These are phyloP conservation scores for Nymphaea thermarum DNA, from an alignment of 164 flowering plant species.

Conservation along the genomic window DNA sequence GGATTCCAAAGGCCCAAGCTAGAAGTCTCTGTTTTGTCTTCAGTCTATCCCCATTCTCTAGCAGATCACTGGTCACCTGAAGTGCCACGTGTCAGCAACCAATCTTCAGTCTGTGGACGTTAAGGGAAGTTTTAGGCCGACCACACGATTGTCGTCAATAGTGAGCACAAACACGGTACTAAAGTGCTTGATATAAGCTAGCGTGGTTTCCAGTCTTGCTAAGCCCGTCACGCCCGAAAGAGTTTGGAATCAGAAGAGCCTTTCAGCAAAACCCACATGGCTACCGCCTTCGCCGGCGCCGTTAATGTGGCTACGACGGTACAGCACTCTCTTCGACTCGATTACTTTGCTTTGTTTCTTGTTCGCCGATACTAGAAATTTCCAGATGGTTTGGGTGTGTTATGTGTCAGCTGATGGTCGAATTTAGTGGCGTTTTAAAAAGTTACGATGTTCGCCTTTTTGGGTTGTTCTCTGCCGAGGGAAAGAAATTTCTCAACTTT, in stretches of 20 bases:
- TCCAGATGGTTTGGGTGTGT: too few relatives aligned
- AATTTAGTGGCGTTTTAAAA: background rate
- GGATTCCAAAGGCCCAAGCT: background rate
- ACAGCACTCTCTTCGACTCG: constrained; percentile 8
- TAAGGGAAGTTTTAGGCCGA: constrained; percentile 10
- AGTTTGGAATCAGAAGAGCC: background rate
- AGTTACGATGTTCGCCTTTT: too few relatives aligned
- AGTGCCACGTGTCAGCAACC: constrained; percentile 20
- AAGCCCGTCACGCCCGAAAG: background rate
- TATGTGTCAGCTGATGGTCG: background rate
- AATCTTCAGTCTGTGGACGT: constrained; percentile 34
- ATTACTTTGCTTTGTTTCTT: background rate
- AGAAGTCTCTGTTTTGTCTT: background rate
- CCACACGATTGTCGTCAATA: constrained; percentile 6
- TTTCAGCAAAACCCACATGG: constrained; percentile 11
- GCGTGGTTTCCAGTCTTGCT: background rate
- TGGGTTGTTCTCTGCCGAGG: too few relatives aligned
- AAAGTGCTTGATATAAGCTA: constrained; percentile 2
- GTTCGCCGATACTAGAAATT: background rate
- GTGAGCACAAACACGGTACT: background rate
- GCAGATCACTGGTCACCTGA: background rate
- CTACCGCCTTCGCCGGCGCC: constrained; percentile 31
- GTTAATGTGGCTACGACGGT: constrained; percentile 25
- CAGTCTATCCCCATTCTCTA: background rate
- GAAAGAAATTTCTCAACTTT: too few relatives aligned